Evolutionary conservation across 306 rosid species (phyloP).

Genomic region (Prosopis cineraria): DNA sequence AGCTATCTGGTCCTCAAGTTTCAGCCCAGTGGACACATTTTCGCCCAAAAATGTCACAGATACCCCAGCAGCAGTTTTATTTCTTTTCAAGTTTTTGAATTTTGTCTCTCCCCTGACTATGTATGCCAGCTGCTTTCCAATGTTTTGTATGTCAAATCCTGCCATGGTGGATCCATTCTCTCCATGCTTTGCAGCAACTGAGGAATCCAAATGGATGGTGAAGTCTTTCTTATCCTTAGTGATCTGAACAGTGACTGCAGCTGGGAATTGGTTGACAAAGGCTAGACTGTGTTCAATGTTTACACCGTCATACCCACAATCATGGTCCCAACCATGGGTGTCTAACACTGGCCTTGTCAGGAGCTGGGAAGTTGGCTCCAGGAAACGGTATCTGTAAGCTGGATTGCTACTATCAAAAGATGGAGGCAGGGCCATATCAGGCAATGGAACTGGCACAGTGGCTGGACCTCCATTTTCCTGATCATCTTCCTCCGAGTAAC

Average conservation of each 20-base stretch:
- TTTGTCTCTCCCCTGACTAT: conserved; percentile 77
- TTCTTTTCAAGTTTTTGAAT: conserved; percentile 71
- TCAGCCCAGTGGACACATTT: conserved; percentile 82
- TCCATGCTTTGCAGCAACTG: conserved; percentile 84
- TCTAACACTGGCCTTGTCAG: conserved; percentile 94
- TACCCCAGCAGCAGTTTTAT: conserved; percentile 83
- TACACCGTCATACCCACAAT: conserved; percentile 97
- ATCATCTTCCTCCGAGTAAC: conserved; percentile 74
- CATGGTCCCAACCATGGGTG: conserved; percentile 98
- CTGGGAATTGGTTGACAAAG: conserved; percentile 71
- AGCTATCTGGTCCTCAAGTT: conserved; percentile 87
- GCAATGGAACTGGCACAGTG: conserved; percentile 94
- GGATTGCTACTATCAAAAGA: conserved; percentile 94
- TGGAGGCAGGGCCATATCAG: conserved; percentile 92
- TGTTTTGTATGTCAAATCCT: conserved; percentile 92
- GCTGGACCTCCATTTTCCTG: conserved; percentile 83
- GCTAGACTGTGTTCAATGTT: conserved; percentile 79
- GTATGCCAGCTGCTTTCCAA: conserved; percentile 64
- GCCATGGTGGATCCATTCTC: conserved; percentile 90
- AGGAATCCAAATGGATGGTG: conserved; percentile 92
- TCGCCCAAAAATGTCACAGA: conserved; percentile 93
- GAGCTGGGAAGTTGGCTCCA: conserved; percentile 96
- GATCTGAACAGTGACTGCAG: conserved; percentile 76
- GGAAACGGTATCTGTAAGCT: conserved; percentile 89
- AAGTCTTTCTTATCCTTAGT: conserved; percentile 98